Base-by-base conservation (phyloP, 2,329 filamentous ascomycete species). In the Aspergillus jensenii region DNA sequence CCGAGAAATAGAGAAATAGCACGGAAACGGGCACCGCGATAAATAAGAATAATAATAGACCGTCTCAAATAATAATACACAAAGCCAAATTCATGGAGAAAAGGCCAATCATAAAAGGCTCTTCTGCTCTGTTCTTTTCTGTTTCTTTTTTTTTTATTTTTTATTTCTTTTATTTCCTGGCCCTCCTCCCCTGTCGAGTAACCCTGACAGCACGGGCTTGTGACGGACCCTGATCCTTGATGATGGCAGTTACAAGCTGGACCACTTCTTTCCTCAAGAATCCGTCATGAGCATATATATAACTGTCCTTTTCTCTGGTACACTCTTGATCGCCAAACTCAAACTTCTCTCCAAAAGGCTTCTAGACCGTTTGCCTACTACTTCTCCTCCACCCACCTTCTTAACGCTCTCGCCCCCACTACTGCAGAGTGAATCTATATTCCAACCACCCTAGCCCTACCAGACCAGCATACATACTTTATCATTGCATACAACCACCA, bases 201-300 rank as follows among this genome's bases (percentile, higher is more conserved):
- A 64, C 61, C 59, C 52, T 43, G 21, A 52, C 48, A 59, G 59
- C 62, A 59, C 50, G 56, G 62, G 62, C 64, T 65, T 66, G 65
- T 65, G 64, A 66, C 63, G 61, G 57, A 50, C 58, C 57, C 59
- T 56, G 59, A 59, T 63, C 57, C 54, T 55, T 59, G 59, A 60
- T 56, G 52, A 47, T 60, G 55, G 31, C 46, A 61, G 49, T 52
- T 56, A 50, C 62, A 61, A 63, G 59, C 35, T 55, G 44, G 56
- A 41, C 50, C 62, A 59, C 55, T 59, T 59, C 58, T 59, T 57
- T 60, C 58, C 41, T 37, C n/a, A 31, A 46, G 52, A 50, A 56
- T 57, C 65, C 61, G 53, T 54, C 56, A 66, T 62, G 56, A 60
- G 54, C 47, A 54, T 59, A 55, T 63, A 56, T 62, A 58, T 61